phyloP scores from a whole-genome alignment of 495 filamentous ascomycete species.

The Cudoniella acicularis region DNA sequence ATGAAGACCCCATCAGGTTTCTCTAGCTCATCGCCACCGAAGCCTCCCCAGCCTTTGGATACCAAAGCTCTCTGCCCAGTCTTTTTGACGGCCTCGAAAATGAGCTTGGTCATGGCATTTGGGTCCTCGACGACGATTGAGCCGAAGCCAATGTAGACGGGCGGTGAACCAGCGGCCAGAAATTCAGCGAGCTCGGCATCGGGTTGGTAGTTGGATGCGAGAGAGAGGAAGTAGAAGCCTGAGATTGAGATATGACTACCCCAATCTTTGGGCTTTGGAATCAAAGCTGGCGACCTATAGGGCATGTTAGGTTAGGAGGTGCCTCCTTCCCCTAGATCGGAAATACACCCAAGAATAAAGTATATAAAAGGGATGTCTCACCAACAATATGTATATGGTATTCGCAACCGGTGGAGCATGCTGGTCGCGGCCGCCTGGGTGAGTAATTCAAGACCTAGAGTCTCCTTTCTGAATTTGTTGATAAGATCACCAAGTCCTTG shows the following conservation, averaged over 20 bases:
- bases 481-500: constrained; percentile 69
- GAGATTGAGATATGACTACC: constrained; percentile 57
- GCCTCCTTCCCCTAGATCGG: too few species aligned
- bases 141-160: constrained; percentile 66
- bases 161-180: constrained; percentile 50
- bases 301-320: too few species aligned
- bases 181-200: constrained; percentile 51
- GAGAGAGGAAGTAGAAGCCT: constrained; percentile 62
- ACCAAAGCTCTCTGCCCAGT: constrained; percentile 61
- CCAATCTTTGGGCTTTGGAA: constrained; percentile 66
- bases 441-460: constrained; percentile 57
- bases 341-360: too few species aligned
- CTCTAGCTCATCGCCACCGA: constrained; percentile 48
- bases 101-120: constrained; percentile 55
- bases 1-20: constrained; percentile 57
- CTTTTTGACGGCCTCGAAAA: constrained; percentile 56
- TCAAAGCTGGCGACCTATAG: constrained; percentile 56
- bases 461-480: constrained; percentile 58
- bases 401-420: constrained; percentile 53
- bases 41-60: constrained; percentile 63
- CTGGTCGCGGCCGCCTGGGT: constrained; percentile 64
- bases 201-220: constrained; percentile 56
- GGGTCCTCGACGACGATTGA: constrained; percentile 68
- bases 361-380: too few species aligned
- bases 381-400: constrained; percentile 66